Evolutionary conservation across 2,329 filamentous ascomycete genomes (phyloP), one percentile per base, ranked within the genome.

Genomic region (Fusarium cicatricum): DNA sequence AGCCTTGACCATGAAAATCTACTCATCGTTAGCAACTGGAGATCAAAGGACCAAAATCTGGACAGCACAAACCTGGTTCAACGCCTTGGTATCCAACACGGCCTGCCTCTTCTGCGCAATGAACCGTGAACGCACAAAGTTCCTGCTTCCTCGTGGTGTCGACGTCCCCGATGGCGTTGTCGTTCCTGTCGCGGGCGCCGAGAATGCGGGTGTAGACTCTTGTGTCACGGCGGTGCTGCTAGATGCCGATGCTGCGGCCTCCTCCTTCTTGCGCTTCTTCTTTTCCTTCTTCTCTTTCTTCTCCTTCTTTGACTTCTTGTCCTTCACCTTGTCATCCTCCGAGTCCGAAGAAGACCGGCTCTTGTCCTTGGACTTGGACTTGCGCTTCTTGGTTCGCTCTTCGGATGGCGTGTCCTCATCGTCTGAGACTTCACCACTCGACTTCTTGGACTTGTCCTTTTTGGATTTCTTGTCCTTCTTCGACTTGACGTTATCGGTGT

Each of bases 21-120:
- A 60, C 12, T 3, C 34, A 28, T 12, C n/a, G 38, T 62, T 50
- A 66, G 54, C 12, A 38, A 31, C 17, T 28, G 11, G 23, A 26
- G 23, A 26, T 10, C 23, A 15, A 33, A 3, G 5, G 29, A 34
- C 21, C 32, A 11, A 31, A 5, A 9, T 8, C 88, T 9, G 11
- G 16, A 17, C 14, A 29, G 31, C 28, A 62, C 79, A 74, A 77
- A 93, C 90, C 86, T 97, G 92, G 73, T 93, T 94, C 70, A 98
- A 76, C 12, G 92, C 91, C 70, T 89, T 87, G 42, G 88, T 83
- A 73, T 97, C 90, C 78, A 92, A 84, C 54, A 92, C 84, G 3
- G 93, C 92, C 78, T 89, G 85, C 68, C 87, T 88, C 80, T 98
- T 98, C 67, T 95, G 91, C 52, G 89, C 89, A 69, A 98, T 97